Evolutionary conservation across 2,329 filamentous ascomycete genomes (phyloP), one percentile per base, ranked within the genome.

Genomic region (Canariomyces notabilis): DNA sequence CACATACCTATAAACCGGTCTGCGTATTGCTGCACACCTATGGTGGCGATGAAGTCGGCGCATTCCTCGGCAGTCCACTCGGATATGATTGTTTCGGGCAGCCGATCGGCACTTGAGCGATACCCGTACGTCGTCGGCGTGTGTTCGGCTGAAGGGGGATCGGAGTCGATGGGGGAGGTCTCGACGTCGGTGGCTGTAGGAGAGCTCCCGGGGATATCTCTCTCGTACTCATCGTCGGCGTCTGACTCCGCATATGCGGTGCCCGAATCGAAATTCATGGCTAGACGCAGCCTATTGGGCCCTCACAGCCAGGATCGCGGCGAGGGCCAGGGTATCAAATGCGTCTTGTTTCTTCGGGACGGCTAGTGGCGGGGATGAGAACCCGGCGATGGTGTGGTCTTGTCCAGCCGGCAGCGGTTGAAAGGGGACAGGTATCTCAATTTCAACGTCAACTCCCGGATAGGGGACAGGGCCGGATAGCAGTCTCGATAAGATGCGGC

Each of bases 61-160:
- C 87, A 90, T 68, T 97, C 89, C 49, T 94, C 88, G 14, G 82
- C 83, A 2, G 83, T 83, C 87, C 87, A 93, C 59, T 89, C 83
- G 23, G 82, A 82, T 57, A 91, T 86, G 61, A 85, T 79, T 38
- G 84, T 86, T 60, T 85, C 83, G 56, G 85, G 85, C 55, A 87
- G 73, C 44, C 77, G 72, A 64, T 85, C 82, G 61, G 75, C 77
- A 59, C 77, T 80, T 62, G 69, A 74, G 49, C 77, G 80, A 59
- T 85, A 82, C 54, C 80, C 82, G 59, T 86, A 87, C 41, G 84
- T 89, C 39, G 86, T 91, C 16, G 87, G 87, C 6, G 87, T 90
- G 64, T 89, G 86, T 60, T 89, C 84, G 56, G 75, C 72, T 4
- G 77, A 87, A 33, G 78, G 79, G 49, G 83, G 77, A 55, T 87